Evolutionary conservation across 805 yeast species (phyloP).

Genomic region (Candida ascalaphidarum): DNA sequence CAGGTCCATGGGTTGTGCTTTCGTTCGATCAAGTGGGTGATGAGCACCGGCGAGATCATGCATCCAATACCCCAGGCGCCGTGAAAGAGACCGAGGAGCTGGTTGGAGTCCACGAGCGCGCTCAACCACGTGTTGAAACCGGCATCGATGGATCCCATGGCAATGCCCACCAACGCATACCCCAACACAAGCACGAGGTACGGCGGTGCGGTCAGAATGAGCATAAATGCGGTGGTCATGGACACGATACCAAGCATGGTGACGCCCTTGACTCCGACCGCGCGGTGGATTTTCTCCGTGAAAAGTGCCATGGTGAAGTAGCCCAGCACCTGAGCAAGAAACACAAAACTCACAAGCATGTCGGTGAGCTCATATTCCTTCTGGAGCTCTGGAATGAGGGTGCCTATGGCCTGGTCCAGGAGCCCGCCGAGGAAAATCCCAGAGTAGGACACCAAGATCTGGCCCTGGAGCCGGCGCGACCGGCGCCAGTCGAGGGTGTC

Average conservation of each 20-base stretch:
- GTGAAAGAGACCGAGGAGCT: constrained; percentile 43
- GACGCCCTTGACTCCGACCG: constrained; percentile 42
- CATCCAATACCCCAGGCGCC: constrained; percentile 49
- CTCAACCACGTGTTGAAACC: constrained; percentile 48
- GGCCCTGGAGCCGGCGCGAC: constrained; percentile 31
- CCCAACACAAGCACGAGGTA: constrained; percentile 28
- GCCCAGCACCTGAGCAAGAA: constrained; percentile 46
- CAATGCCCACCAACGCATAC: constrained; percentile 41
- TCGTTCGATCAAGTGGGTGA: constrained; percentile 30
- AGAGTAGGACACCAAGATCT: constrained; percentile 30
- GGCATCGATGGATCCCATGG: constrained; percentile 51
- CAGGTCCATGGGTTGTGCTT: constrained; percentile 35
- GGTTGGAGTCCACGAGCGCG: constrained; percentile 36
- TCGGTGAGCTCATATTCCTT: constrained; percentile 40
- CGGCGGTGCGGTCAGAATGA: constrained; percentile 34
- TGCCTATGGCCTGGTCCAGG: constrained; percentile 54
- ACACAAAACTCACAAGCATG: constrained; percentile 39
- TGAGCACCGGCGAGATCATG: constrained; percentile 40
- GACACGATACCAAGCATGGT: constrained; percentile 22
- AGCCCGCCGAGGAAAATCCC: constrained; percentile 44
- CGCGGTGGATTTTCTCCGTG: constrained; percentile 33
- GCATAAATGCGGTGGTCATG: constrained; percentile 29
- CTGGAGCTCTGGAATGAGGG: constrained; percentile 46
- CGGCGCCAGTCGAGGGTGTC: constrained; percentile 33
- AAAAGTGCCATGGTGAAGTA: constrained; percentile 45